Evolutionary conservation across 139 green algal species (phyloP).

Genomic region (Chlamydomonas asymmetrica): DNA sequence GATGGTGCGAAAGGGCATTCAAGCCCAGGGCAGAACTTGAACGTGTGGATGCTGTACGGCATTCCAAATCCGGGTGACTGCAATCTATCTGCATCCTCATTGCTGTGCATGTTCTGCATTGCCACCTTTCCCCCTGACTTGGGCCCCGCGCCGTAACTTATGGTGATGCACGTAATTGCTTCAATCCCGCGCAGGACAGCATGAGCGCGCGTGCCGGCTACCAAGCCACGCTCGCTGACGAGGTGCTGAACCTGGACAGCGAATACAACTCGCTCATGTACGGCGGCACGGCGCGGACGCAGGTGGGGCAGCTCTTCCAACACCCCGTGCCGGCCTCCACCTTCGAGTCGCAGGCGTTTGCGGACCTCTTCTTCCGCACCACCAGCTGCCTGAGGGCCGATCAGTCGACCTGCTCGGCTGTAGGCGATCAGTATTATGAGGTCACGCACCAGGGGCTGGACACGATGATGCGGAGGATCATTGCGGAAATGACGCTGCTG

Average conservation of each 20-base stretch:
- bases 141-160: no score
- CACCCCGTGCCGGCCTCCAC: constrained; percentile 20
- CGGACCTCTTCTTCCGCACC: constrained; percentile 13
- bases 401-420: constrained; percentile 12
- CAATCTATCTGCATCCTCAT: no score
- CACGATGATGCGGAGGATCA: constrained; percentile 8
- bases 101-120: no score
- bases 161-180: no score
- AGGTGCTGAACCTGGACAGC: constrained; percentile 1
- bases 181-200: constrained; percentile 16
- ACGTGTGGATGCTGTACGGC: no score
- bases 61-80: no score
- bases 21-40: no score
- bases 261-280: constrained; percentile 24
- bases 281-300: constrained; percentile 11
- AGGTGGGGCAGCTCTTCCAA: constrained; percentile 10
- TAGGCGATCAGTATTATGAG: constrained; percentile 14
- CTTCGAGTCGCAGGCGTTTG: constrained; percentile 8
- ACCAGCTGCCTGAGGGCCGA: constrained; percentile 27
- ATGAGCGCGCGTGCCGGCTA: neutral
- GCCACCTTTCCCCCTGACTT: no score
- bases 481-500: constrained; percentile 3
- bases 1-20: no score
- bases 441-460: constrained; percentile 22
- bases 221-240: neutral